Evolutionary conservation across 2,329 filamentous ascomycete genomes (phyloP).

Genomic region (Phyllachora maydis): DNA sequence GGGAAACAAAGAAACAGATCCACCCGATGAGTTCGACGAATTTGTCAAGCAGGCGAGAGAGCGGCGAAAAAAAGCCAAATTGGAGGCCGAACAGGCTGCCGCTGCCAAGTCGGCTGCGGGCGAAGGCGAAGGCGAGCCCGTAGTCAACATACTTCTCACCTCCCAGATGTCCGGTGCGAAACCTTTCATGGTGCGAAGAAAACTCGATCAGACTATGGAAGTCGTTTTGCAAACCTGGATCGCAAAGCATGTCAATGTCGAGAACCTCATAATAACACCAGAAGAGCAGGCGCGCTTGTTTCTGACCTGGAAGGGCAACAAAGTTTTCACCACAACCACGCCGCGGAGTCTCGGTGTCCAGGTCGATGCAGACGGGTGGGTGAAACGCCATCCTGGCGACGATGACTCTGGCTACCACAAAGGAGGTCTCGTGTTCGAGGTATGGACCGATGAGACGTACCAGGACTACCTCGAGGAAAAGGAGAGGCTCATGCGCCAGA

Average conservation of each 20-base stretch:
- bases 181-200: constrained; percentile 38
- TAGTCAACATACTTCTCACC: constrained; percentile 47
- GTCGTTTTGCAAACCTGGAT: constrained; percentile 53
- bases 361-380: constrained; percentile 19
- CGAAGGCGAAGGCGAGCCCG: no score
- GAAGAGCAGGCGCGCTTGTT: constrained; percentile 34
- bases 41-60: no score
- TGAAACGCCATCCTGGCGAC: constrained; percentile 12
- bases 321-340: constrained; percentile 57
- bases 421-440: constrained; percentile 50
- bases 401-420: constrained; percentile 24
- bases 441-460: constrained; percentile 49
- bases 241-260: no score
- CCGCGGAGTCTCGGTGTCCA: constrained; percentile 45
- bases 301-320: constrained; percentile 58
- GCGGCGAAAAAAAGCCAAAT: no score
- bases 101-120: no score
- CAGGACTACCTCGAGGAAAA: constrained; percentile 22
- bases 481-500: no score
- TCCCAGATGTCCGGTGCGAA: constrained; percentile 35
- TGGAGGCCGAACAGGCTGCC: no score
- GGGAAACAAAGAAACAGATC: no score
- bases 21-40: no score
- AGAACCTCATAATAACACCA: background rate
- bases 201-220: constrained; percentile 44